Base-by-base conservation (phyloP, 441 rosid species). In the Rhodomyrtus psidioides region DNA sequence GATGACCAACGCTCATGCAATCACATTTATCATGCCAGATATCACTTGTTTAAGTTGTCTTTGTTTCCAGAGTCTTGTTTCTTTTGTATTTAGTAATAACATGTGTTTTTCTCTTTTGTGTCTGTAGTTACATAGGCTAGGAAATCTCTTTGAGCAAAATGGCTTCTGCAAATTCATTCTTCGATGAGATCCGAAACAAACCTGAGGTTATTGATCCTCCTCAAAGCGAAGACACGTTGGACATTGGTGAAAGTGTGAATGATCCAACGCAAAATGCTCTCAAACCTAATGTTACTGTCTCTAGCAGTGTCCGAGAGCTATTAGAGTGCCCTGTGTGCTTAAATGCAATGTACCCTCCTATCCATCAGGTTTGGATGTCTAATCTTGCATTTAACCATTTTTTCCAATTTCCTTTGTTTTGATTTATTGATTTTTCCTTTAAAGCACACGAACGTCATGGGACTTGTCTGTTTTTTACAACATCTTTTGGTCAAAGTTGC, bases 271-370 rank as follows among this genome's bases (percentile, higher is more conserved):
- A 94, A 86, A 84, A 89, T 60, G 85, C 89, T 86, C 8, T 86
- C 74, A 95, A 95, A 86, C 93, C 96, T 42, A 95, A 92, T 86
- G 56, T 92, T 82, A 79, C 90, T 59, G 95, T 93, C 55, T 91
- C 97, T 13, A 95, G 94, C 91, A 94, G 93, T 88, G 94, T 94
- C 53, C 94, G 94, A 30, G 95, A 94, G 85, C 89, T 94, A 58
- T 87, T 95, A 89, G 96, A 94, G 88, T 94, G 95, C 87, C 95
- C 96, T 44, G 95, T 93, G 86, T 94, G 98, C 92, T 90, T 94
- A 86, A 95, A 92, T 86, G 95, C 94, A 24, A 94, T 95, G 96
- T 94, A 95, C 91, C 97, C 96, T 39, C 97, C 97, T 28, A 94
- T 94, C 86, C 95, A 94, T 84, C 96, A 93, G 95, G 98, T 92